Base-by-base conservation (phyloP, 805 yeast genomes). In the Yamadazyma sp. region DNA sequence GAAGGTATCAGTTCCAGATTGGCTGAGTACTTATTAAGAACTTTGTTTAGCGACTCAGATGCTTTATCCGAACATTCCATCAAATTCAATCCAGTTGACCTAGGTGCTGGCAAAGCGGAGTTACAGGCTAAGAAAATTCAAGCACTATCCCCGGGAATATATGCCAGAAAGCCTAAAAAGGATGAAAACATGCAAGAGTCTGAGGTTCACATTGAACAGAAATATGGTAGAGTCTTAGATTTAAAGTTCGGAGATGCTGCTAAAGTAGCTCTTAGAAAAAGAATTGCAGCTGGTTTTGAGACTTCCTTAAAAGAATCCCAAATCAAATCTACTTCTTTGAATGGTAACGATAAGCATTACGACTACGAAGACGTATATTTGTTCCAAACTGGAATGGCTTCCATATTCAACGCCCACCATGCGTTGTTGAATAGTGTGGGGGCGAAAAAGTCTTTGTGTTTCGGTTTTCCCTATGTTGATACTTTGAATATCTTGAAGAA, bases 391-490 rank as follows among this genome's bases (percentile, higher is more conserved):
- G 99, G 99, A 12, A 93, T 93, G 97, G 83, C 96, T 2, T 71
- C 95, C 1, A 84, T 93, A 26, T 93, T 83, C 69, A 73, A 78
- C 38, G 85, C 96, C 1, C 95, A 91, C 56, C 73, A 77, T 42
- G 69, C 78, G 6, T 47, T 77, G 13, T 54, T 78, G 37, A 50
- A 64, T 22, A 46, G 53, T 7, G 36, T 53, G 3, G 40, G 35
- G 10, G 56, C 60, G 5, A 56, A 64, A 44, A 87, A 86, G 57
- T 80, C 95, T 1, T 95, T 89, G 2, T 88, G 96, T 62, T 91
- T 86, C 61, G 99, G 99, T 1, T 89, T 90, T 64, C 96, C 98
- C 5, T 93, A 91, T 59, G 93, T 87, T 19, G 98, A 93, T 58
- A 90, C 98, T 0, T 70, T 88, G 39, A 87, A 86, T 49, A 80